phyloP scores from a whole-genome alignment of 2,329 filamentous ascomycete genomes.

The Scedosporium aurantiacum region DNA sequence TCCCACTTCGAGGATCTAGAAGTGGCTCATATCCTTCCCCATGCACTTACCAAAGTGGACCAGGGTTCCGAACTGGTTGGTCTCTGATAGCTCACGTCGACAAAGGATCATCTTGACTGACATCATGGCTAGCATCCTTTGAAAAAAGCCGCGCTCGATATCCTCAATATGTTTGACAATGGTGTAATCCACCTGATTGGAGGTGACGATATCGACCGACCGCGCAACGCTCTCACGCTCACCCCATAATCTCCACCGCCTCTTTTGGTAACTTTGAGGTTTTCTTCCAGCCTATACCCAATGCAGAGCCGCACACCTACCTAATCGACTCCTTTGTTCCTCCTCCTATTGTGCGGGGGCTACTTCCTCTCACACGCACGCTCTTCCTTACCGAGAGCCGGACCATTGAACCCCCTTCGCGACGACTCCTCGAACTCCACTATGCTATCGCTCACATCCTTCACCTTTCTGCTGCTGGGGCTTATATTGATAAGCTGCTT shows the following conservation, averaged over 20 bases:
- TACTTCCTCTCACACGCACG: constrained; percentile 18
- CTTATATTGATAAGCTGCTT: constrained; percentile 21
- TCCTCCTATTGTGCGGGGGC: constrained; percentile 12
- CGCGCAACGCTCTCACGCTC: constrained; percentile 17
- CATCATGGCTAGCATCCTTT: constrained; percentile 6
- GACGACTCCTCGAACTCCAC: constrained; percentile 22
- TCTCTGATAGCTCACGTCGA: not conserved
- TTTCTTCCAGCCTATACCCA: not conserved
- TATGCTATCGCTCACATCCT: constrained; percentile 22
- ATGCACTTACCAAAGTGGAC: not conserved
- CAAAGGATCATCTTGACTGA: not conserved
- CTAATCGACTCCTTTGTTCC: not conserved
- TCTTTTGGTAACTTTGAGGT: not conserved
- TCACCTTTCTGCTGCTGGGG: constrained; percentile 18
- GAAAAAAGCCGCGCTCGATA: constrained; percentile 21
- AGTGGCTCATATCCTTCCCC: not conserved
- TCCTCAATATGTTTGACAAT: constrained; percentile 30
- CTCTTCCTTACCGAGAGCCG: constrained; percentile 16
- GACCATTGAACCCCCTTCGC: constrained; percentile 20
- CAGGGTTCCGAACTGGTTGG: no score
- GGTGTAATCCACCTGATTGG: constrained; percentile 24
- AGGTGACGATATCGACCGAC: constrained; percentile 26
- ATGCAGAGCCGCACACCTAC: not conserved
- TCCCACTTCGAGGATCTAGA: not conserved
- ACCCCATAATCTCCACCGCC: not conserved